These are phyloP conservation scores for Yamadazyma friedrichii DNA, from an alignment of 1,139 yeast species.

Conservation along the genomic window DNA sequence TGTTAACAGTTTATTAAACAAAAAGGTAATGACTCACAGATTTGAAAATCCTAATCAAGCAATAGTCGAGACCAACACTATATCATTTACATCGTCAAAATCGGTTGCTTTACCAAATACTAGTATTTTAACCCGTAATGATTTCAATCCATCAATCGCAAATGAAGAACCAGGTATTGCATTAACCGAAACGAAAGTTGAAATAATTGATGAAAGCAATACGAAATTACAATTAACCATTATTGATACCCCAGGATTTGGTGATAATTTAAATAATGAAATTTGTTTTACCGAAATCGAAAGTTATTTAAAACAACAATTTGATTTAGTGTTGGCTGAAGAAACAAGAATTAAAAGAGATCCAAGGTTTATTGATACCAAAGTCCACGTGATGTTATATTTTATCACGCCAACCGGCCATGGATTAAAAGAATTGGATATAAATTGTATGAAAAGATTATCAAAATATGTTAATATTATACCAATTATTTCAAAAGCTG, in stretches of 20 bases:
- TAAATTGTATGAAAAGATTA: slow-evolving; percentile 73
- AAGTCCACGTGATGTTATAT: slow-evolving; percentile 71
- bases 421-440: slow-evolving; percentile 71
- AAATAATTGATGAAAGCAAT: slow-evolving; percentile 74
- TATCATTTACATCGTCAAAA: slow-evolving; percentile 50
- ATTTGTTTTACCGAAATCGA: slow-evolving; percentile 68
- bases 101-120: slow-evolving; percentile 51
- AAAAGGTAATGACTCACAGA: slow-evolving; percentile 58
- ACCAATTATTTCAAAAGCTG: slow-evolving; percentile 87
- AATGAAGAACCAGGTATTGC: slow-evolving; percentile 60
- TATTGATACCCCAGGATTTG: slow-evolving; percentile 79
- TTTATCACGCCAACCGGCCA: slow-evolving; percentile 77
- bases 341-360: slow-evolving; percentile 89
- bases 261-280: slow-evolving; percentile 66
- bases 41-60: slow-evolving; percentile 35
- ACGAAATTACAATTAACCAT: slow-evolving; percentile 61
- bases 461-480: slow-evolving; percentile 82
- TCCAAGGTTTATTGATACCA: slow-evolving; percentile 74
- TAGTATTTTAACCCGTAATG: slow-evolving; percentile 40
- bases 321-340: slow-evolving; percentile 87
- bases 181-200: slow-evolving; percentile 67
- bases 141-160: slow-evolving; percentile 43
- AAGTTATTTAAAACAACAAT: slow-evolving; percentile 79
- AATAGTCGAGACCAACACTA: slow-evolving; percentile 44
- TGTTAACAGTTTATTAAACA: slow-evolving; percentile 69